phyloP scores from a whole-genome alignment of 129 eudicot genomes.

The Deinandra increscens region DNA sequence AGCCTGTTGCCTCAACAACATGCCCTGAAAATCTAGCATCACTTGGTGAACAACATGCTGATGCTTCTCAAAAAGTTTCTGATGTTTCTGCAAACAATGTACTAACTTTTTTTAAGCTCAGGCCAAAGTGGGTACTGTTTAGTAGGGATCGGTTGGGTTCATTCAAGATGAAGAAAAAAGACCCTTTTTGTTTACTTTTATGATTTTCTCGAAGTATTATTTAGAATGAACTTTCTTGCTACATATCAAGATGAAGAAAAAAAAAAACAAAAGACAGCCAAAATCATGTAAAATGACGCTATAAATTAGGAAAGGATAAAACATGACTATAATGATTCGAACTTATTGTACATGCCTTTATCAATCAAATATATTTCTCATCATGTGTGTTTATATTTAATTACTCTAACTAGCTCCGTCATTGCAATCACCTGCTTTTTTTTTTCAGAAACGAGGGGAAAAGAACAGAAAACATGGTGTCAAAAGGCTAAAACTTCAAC shows the following conservation, averaged over 20 bases:
- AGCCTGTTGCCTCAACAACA: slow-evolving; percentile 5
- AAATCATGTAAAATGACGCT: background rate
- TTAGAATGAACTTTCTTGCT: slow-evolving; percentile 5
- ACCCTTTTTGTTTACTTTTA: slow-evolving; percentile 12
- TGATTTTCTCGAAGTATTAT: background rate
- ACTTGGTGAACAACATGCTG: slow-evolving; percentile 27
- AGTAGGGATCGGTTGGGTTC: too few species aligned
- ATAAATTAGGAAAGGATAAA: background rate
- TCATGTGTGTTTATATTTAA: too few species aligned
- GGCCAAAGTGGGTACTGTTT: too few species aligned
- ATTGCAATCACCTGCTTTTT: background rate
- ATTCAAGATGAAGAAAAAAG: too few species aligned
- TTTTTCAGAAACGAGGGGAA: slow-evolving; percentile 66
- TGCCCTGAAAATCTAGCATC: slow-evolving; percentile 28
- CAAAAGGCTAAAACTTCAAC: slow-evolving; percentile 56
- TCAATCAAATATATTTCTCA: background rate
- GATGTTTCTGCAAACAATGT: slow-evolving; percentile 42
- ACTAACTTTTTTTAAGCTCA: background rate
- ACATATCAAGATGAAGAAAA: background rate
- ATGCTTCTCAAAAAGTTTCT: slow-evolving; percentile 32
- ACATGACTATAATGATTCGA: slow-evolving; percentile 7
- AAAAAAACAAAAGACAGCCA: background rate
- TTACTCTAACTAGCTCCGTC: background rate
- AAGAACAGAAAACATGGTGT: slow-evolving; percentile 60
- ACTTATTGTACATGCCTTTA: background rate